These are phyloP conservation scores for Ogataea ganodermae DNA, from an alignment of 805 yeast genomes.

Conservation along the genomic window DNA sequence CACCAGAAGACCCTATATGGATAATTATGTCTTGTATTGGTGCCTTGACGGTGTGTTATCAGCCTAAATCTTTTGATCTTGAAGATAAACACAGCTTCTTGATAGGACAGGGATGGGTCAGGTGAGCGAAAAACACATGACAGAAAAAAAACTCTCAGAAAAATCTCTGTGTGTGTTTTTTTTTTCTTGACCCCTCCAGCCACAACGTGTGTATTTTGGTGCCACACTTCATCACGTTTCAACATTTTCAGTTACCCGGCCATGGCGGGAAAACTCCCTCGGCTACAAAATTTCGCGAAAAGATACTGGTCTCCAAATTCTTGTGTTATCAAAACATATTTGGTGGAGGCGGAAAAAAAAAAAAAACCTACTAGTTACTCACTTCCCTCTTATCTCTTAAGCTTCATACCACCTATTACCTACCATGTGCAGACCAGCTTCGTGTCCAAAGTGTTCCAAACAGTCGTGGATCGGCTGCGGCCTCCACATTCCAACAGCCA, in stretches of 20 bases:
- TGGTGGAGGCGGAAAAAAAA: too few relatives aligned
- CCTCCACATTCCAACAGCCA: constrained; percentile 42
- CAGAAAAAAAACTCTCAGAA: constrained; percentile 1
- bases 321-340: too few relatives aligned
- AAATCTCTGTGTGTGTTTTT: background rate
- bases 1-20: too few relatives aligned
- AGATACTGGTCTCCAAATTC: too few relatives aligned
- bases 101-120: constrained; percentile 12
- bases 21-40: too few relatives aligned
- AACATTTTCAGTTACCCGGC: too few relatives aligned
- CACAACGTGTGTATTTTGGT: background rate
- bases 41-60: background rate
- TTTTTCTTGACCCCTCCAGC: background rate
- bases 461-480: constrained; percentile 51
- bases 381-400: too few relatives aligned
- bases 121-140: constrained; percentile 26
- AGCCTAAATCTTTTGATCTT: background rate
- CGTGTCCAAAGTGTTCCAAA: constrained; percentile 35
- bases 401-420: background rate
- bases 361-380: background rate
- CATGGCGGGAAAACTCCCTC: too few relatives aligned
- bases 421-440: constrained; percentile 40
- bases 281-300: background rate
- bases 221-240: background rate
- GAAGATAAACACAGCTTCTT: background rate